A percentile compares a stretch with the other conserved stretches of the same genome.
phyloP scores from a whole-genome alignment of 2,329 filamentous ascomycete species.

The Hypocrella siamensis region DNA sequence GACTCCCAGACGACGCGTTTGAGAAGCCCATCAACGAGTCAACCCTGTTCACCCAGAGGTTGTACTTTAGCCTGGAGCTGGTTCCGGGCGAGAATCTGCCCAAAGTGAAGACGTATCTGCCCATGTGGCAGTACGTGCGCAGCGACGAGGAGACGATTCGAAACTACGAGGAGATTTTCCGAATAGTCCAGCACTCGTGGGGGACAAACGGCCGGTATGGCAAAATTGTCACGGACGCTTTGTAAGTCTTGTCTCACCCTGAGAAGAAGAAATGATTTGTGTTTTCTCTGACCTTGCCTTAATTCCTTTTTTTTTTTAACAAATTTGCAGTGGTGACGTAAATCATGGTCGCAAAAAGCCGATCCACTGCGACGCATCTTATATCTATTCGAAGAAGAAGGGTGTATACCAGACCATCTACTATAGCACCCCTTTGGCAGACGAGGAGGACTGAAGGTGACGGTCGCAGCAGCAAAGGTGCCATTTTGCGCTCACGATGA shows the following conservation, averaged over 20 bases:
- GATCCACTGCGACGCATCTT: slow-evolving; percentile 5
- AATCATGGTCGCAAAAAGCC: slow-evolving; percentile 1
- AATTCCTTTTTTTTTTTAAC: no score
- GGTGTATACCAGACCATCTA: slow-evolving; percentile 7
- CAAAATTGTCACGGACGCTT: slow-evolving; percentile 5
- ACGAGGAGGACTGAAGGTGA: no score
- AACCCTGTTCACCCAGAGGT: slow-evolving; percentile 3
- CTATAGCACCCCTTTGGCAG: slow-evolving; percentile 3
- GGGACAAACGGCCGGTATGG: slow-evolving; percentile 3
- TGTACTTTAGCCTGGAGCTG: slow-evolving; percentile 7
- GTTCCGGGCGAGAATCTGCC: slow-evolving; percentile 4
- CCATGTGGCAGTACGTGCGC: slow-evolving; percentile 6
- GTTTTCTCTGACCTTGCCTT: not conserved
- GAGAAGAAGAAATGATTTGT: no score
- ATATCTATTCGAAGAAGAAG: slow-evolving; percentile 3
- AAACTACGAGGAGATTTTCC: slow-evolving; percentile 6
- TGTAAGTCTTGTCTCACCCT: slow-evolving; percentile 1
- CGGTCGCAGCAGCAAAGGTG: no score
- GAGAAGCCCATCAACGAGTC: slow-evolving; percentile 4
- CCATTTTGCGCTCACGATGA: no score
- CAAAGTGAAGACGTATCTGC: slow-evolving; percentile 5
- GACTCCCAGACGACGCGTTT: slow-evolving; percentile 2
- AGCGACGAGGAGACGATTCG: slow-evolving; percentile 6
- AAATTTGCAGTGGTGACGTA: slow-evolving; percentile 2
- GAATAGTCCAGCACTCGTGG: slow-evolving; percentile 3